phyloP scores from a whole-genome alignment of 108 stramenopile species.

The Epithemia pelagica region DNA sequence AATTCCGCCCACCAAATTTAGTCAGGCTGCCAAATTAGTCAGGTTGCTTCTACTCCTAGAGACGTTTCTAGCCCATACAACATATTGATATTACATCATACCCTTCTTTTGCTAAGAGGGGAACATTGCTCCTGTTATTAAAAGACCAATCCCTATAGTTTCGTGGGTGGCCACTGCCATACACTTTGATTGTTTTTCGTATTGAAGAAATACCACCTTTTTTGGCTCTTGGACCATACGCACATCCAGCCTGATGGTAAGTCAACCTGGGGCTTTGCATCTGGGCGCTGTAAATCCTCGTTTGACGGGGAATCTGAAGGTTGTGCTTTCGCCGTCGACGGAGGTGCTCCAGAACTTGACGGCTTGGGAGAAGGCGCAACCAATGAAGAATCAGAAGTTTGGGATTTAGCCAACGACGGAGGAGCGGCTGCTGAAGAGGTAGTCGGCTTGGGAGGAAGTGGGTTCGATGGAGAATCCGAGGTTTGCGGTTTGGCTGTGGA shows the following conservation, averaged over 20 bases:
- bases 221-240: constrained; percentile 67
- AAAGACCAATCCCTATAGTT: too few species aligned
- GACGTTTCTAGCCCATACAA: too few species aligned
- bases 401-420: constrained; percentile 1
- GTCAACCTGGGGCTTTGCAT: constrained; percentile 52
- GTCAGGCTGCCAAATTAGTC: too few species aligned
- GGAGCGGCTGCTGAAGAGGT: neutral
- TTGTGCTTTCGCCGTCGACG: constrained; percentile 5
- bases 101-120: too few species aligned
- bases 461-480: constrained; percentile 4
- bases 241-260: constrained; percentile 73
- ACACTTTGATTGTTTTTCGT: constrained; percentile 67
- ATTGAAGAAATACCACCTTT: constrained; percentile 77
- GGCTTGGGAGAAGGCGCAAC: constrained; percentile 1
- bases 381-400: too few species aligned
- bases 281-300: constrained; percentile 43
- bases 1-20: too few species aligned
- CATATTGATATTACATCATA: too few species aligned
- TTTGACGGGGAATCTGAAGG: constrained; percentile 9
- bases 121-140: too few species aligned
- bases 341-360: neutral
- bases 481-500: too few species aligned
- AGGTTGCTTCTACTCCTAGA: too few species aligned
- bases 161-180: too few species aligned
- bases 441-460: constrained; percentile 4